phyloP scores from a whole-genome alignment of 306 rosid genomes.

The Lotus japonicus region DNA sequence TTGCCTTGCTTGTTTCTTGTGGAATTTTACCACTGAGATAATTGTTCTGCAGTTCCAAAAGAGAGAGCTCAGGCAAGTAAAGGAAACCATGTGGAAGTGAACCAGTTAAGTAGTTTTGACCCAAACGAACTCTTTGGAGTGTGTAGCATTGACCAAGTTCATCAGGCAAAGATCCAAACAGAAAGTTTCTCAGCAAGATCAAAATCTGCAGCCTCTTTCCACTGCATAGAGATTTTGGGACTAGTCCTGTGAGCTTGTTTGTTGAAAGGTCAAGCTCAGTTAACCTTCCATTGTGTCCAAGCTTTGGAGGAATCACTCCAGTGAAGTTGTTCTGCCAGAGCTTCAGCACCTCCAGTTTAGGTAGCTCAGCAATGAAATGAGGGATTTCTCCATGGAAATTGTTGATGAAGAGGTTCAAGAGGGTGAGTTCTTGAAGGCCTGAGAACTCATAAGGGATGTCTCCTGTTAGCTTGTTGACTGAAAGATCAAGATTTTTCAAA shows the following conservation, averaged over 20 bases:
- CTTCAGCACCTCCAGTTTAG: slow-evolving; percentile 51
- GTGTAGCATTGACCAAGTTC: slow-evolving; percentile 64
- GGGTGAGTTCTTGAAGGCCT: slow-evolving; percentile 45
- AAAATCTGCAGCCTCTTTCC: slow-evolving; percentile 49
- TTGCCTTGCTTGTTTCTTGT: slow-evolving; percentile 20
- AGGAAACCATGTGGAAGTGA: slow-evolving; percentile 61
- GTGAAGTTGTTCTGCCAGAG: slow-evolving; percentile 91
- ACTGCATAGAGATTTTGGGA: slow-evolving; percentile 48
- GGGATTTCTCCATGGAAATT: slow-evolving; percentile 78
- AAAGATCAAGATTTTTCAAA: slow-evolving; percentile 62
- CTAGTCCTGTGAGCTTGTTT: slow-evolving; percentile 68
- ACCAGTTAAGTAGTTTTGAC: slow-evolving; percentile 72
- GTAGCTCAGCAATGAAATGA: slow-evolving; percentile 47
- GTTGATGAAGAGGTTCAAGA: slow-evolving; percentile 71
- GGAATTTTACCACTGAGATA: slow-evolving; percentile 56
- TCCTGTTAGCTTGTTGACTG: slow-evolving; percentile 64
- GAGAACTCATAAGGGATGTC: slow-evolving; percentile 63
- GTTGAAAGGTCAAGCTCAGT: slow-evolving; percentile 66
- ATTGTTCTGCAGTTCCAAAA: slow-evolving; percentile 63
- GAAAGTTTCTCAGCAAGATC: slow-evolving; percentile 58
- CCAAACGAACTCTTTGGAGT: slow-evolving; percentile 62
- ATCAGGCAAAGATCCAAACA: slow-evolving; percentile 65
- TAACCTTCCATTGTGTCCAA: slow-evolving; percentile 60
- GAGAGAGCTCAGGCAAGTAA: slow-evolving; percentile 56
- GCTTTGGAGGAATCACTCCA: slow-evolving; percentile 59